Percentiles rank a stretch among this genome's conserved stretches.
Evolutionary conservation across 352 stramenopile genomes (phyloP).

Genomic region (Globisporangium abappressorium): DNA sequence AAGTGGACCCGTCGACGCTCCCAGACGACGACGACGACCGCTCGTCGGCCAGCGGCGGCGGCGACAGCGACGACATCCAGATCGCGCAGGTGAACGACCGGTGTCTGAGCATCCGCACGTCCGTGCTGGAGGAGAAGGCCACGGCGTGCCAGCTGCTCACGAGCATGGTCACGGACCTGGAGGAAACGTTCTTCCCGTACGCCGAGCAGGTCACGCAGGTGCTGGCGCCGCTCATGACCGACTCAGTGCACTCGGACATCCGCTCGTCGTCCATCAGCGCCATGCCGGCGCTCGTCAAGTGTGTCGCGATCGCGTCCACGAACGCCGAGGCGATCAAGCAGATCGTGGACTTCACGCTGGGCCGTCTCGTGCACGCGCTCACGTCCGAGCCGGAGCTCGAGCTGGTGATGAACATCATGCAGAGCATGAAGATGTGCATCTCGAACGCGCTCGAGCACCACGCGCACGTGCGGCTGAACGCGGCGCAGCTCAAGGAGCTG

Average conservation of each 20-base stretch:
- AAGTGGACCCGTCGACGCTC: constrained; percentile 63
- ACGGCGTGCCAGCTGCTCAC: constrained; percentile 79
- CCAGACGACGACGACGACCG: constrained; percentile 62
- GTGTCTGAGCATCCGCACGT: constrained; percentile 80
- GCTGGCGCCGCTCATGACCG: constrained; percentile 73
- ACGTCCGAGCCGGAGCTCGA: constrained; percentile 83
- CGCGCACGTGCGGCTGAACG: constrained; percentile 53
- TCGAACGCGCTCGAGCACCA: constrained; percentile 41
- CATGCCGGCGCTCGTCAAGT: constrained; percentile 77
- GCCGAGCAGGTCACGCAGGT: constrained; percentile 84
- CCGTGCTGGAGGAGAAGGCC: constrained; percentile 78
- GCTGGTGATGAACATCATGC: constrained; percentile 82
- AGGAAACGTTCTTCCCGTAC: constrained; percentile 85
- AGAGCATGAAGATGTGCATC: constrained; percentile 79
- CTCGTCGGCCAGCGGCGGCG: constrained; percentile 18
- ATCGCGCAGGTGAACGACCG: constrained; percentile 83
- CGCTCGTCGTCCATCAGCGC: constrained; percentile 73
- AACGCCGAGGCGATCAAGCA: constrained; percentile 68
- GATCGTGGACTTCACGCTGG: constrained; percentile 82
- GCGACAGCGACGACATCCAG: constrained; percentile 75
- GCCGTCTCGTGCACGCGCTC: constrained; percentile 69
- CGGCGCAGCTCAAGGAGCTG: constrained; percentile 67
- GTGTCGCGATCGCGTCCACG: constrained; percentile 52
- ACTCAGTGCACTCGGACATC: constrained; percentile 85
- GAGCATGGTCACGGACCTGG: constrained; percentile 72